Conservation (phyloP, 2,329 filamentous ascomycete genomes). For the Diaporthe vaccinii region DNA sequence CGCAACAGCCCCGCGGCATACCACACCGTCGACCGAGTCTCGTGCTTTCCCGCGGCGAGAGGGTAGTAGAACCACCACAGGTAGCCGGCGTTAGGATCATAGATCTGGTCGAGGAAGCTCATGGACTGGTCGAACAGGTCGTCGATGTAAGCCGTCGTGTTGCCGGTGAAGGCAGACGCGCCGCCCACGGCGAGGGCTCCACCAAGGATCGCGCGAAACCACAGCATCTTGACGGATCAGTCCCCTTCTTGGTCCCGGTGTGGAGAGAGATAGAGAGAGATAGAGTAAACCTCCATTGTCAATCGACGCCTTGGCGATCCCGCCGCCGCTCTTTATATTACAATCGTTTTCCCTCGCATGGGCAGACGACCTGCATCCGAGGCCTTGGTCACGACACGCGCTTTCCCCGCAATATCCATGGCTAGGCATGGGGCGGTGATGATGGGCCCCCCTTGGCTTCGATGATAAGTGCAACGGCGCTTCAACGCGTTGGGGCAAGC, state of each 20-base stretch:
- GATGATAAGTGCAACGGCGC: constrained; percentile 17
- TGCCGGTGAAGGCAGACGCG: constrained; percentile 27
- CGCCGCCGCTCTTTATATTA: constrained; percentile 15
- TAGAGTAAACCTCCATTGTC: neutral
- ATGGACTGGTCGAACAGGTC: constrained; percentile 63
- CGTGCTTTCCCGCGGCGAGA: constrained; percentile 66
- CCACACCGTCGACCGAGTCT: constrained; percentile 70
- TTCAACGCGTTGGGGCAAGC: neutral
- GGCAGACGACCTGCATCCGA: constrained; percentile 19
- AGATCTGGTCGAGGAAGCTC: constrained; percentile 67
- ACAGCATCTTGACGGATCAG: constrained; percentile 33
- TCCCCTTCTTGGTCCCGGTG: neutral
- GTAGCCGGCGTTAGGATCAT: constrained; percentile 66
- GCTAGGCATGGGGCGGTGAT: constrained; percentile 26
- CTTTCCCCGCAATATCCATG: constrained; percentile 33
- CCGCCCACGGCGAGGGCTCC: constrained; percentile 30
- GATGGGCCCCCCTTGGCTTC: constrained; percentile 8
- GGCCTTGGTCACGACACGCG: constrained; percentile 27
- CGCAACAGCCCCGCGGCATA: constrained; percentile 71
- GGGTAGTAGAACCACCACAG: constrained; percentile 62
- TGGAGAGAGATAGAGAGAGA: neutral
- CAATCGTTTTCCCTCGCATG: neutral
- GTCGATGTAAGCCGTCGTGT: constrained; percentile 40
- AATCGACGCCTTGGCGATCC: constrained; percentile 12
- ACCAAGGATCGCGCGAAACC: constrained; percentile 1